A percentile compares a stretch with the other conserved stretches of the same genome.
Evolutionary conservation across 768 basidiomycete species (phyloP).

Genomic region (Russula sp.): DNA sequence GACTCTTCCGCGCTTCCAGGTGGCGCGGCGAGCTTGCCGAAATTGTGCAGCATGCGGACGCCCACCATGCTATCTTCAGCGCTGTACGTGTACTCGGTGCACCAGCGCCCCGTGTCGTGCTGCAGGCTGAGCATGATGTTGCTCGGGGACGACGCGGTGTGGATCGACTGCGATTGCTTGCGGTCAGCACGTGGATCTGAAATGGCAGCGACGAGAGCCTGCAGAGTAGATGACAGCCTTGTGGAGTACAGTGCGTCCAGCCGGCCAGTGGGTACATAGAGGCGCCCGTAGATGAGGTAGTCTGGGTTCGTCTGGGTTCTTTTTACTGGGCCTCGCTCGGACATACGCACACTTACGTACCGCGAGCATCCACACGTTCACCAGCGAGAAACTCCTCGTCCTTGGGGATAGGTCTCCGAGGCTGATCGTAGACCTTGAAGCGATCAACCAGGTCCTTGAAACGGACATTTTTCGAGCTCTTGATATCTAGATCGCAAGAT

Average conservation of each 20-base stretch:
- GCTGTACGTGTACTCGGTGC: constrained; percentile 91
- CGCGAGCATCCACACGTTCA: constrained; percentile 65
- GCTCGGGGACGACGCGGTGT: constrained; percentile 44
- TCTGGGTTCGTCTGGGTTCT: constrained; percentile 41
- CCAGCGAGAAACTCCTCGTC: constrained; percentile 82
- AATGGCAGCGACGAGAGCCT: constrained; percentile 79
- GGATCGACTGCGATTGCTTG: constrained; percentile 35
- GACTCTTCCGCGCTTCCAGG: constrained; percentile 31
- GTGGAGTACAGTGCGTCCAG: constrained; percentile 88
- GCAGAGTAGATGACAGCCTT: constrained; percentile 69
- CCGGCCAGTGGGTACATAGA: constrained; percentile 84
- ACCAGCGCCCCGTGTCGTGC: constrained; percentile 89
- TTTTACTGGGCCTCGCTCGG: background rate
- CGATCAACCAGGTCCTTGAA: constrained; percentile 89
- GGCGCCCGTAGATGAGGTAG: constrained; percentile 87
- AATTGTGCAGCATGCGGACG: constrained; percentile 82
- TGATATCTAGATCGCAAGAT: constrained; percentile 73
- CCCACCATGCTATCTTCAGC: constrained; percentile 95
- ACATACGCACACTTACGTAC: constrained; percentile 38
- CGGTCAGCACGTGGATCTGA: constrained; percentile 63
- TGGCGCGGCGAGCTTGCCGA: constrained; percentile 56
- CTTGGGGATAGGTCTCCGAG: constrained; percentile 68
- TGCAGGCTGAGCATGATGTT: constrained; percentile 82
- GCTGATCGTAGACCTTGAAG: constrained; percentile 79
- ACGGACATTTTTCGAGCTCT: constrained; percentile 60